Evolutionary conservation across 2,329 filamentous ascomycete genomes (phyloP), one percentile per base, ranked within the genome.

Genomic region (Pleurostoma richardsiae): DNA sequence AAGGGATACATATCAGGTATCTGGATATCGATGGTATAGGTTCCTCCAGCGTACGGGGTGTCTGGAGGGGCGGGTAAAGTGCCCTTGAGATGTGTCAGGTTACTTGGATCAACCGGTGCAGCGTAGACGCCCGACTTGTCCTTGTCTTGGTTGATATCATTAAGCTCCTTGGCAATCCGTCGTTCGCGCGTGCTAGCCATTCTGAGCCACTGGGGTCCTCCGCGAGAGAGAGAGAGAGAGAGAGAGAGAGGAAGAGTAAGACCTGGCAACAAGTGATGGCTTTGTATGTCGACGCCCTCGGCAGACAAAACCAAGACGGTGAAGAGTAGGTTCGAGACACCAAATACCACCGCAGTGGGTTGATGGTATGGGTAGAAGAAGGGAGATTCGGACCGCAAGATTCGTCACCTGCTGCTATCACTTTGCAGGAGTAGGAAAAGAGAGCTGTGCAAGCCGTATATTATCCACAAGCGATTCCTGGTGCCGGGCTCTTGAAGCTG

Each of bases 1-100:
- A 99, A 99, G 0, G 94, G 94, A 61, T 99, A 99, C 56, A 88
- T 87, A 52, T 80, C 79, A 0, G 92, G 91, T 45, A 99, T 94
- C 58, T 79, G 79, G 58, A 99, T 94, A 59, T 96, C 88, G 55
- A 99, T 82, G 11, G 79, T 68, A 65, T 83, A 99, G 29, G 77
- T 84, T 39, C 90, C 94, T 26, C 90, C 90, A 55, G 91, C 88
- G 63, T 97, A 99, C 1, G 94, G 90, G 1, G 92, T 96, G 54
- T 95, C 90, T 33, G 92, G 90, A 1, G 94, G 94, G 0, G 90
- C 94, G 36, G 78, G 78, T 64, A 99, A 94, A 48, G 82, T 80
- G 48, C 92, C 94, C 55, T 83, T 84, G 52, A 99, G 82, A 59
- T 92, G 87, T 48, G 85, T 89, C 47, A 97, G 72, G 66, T 90